A percentile compares a stretch with the other conserved stretches of the same genome.
Conservation (phyloP, 768 basidiomycete species). For the Agaricus subrufescens region DNA sequence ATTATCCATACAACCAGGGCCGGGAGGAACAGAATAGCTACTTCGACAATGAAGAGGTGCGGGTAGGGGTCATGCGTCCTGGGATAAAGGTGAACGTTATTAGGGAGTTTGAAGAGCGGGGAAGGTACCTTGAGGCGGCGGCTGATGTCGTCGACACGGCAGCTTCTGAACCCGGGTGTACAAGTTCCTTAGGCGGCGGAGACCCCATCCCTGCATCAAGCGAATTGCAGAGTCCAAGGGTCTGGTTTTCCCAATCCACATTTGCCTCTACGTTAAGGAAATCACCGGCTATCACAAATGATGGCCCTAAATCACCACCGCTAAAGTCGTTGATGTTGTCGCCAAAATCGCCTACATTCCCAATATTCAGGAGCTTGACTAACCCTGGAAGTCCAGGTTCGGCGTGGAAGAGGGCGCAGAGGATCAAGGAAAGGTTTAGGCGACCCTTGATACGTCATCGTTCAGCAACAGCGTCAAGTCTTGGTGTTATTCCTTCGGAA, state of each 20-base stretch:
- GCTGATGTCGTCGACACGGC: constrained; percentile 1
- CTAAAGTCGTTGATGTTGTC: background rate
- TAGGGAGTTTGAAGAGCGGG: background rate
- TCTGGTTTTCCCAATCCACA: background rate
- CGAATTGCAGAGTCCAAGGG: background rate
- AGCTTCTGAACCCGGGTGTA: constrained; percentile 1
- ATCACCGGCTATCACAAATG: background rate
- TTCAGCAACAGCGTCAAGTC: background rate
- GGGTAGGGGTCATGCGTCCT: background rate
- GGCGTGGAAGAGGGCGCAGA: constrained; percentile 2
- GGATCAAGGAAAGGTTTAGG: constrained; percentile 4
- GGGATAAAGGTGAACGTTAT: constrained; percentile 1
- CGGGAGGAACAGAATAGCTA: background rate
- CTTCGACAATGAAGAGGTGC: background rate
- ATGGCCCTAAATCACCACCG: background rate
- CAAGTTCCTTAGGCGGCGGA: background rate
- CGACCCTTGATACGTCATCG: background rate
- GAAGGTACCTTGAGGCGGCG: background rate
- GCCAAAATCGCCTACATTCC: background rate
- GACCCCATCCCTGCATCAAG: background rate
- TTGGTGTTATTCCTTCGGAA: background rate
- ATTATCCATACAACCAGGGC: background rate
- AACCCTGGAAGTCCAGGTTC: background rate
- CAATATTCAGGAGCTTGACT: background rate
- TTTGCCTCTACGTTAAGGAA: background rate